These are phyloP conservation scores for Termitomyces sp. DNA, from an alignment of 768 basidiomycete genomes.

Conservation along the genomic window DNA sequence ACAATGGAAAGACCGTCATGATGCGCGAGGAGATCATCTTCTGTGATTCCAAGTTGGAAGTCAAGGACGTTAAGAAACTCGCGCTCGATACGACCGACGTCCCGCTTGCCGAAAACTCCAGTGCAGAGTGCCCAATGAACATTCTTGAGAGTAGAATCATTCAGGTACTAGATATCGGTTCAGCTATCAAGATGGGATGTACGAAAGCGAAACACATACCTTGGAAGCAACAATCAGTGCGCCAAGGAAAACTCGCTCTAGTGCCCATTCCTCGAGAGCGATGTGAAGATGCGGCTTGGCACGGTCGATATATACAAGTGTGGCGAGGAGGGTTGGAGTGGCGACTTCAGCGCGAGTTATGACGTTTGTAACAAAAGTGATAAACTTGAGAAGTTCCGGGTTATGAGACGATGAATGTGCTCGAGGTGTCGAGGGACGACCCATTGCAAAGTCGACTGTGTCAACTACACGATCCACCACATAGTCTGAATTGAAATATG, in stretches of 20 bases:
- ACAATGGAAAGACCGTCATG: constrained; percentile 36
- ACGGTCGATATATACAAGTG: constrained; percentile 75
- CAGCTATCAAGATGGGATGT: constrained; percentile 8
- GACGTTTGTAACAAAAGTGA: constrained; percentile 64
- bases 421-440: constrained; percentile 52
- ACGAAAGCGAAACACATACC: constrained; percentile 34
- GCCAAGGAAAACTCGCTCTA: constrained; percentile 88
- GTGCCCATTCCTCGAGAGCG: constrained; percentile 80
- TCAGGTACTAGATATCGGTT: constrained; percentile 55
- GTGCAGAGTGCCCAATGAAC: constrained; percentile 88
- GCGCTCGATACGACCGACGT: constrained; percentile 77
- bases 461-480: constrained; percentile 66
- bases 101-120: constrained; percentile 77
- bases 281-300: constrained; percentile 80
- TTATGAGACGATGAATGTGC: constrained; percentile 46
- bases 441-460: constrained; percentile 74
- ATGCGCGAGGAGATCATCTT: constrained; percentile 57
- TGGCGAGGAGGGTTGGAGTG: constrained; percentile 61
- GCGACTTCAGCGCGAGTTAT: constrained; percentile 72
- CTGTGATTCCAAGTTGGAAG: constrained; percentile 65
- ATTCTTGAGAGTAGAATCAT: constrained; percentile 90
- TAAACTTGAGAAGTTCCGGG: constrained; percentile 54
- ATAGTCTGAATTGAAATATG: constrained; percentile 46
- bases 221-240: constrained; percentile 87
- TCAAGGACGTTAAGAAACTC: constrained; percentile 80